Evolutionary conservation across 805 yeast species (phyloP), one percentile per base, ranked within the genome.

Genomic region (Metschnikowia peoriensis): DNA sequence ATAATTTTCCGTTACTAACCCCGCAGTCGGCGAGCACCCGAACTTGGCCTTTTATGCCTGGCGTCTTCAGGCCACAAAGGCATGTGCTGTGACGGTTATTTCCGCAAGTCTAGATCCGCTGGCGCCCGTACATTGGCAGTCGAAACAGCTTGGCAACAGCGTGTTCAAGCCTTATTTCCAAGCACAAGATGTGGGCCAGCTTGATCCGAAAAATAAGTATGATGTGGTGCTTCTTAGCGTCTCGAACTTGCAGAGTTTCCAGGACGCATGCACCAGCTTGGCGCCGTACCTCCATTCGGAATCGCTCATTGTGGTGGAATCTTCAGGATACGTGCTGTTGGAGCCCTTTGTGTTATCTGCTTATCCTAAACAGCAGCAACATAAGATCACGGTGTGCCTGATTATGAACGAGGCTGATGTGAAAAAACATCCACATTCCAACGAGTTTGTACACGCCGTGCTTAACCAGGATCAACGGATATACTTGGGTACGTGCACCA

Each of bases 261-360:
- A 72, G 59, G 52, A 57, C 9, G 44, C 58, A 14, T 65, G 73
- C 45, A 51, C 57, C 15, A 58, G 53, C 29, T 52, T 73, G 34
- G 57, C 53, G 28, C 68, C 70, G 3, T 65, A 53, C 47, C 53
- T 74, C 17, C 55, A 64, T 43, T 49, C 57, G 8, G 55, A 77
- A 65, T 77, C 90, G 28, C 71, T 83, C 35, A 69, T 88, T 2
- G 70, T 87, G 28, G 70, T 88, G 38, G 96, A 88, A 68, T 79
- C 85, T 46, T 82, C 89, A 1, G 89, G 89, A 4, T 87, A 80
- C 63, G 81, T 88, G 51, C 85, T 85, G 65, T 66, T 88, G 48
- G 93, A 88, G 65, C 87, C 88, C 7, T 86, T 86, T 63, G 77
- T 85, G 39, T 75, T 72, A 57, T 71, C 81, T 65, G 71, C 74